Conservation (phyloP, 2,329 filamentous ascomycete species). For the Elsinoe necatrix region DNA sequence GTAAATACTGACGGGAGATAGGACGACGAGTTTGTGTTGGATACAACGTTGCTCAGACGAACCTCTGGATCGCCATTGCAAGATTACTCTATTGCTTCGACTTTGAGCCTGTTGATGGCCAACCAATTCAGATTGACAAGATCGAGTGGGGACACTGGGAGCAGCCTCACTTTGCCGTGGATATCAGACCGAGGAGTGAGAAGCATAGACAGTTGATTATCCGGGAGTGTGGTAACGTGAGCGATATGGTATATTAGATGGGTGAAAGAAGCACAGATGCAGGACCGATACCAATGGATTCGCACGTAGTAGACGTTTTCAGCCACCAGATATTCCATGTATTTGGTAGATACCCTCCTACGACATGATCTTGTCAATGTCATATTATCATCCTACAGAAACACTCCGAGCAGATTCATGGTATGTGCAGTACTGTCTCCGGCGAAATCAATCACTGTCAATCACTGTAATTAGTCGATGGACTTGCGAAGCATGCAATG, state of each 20-base stretch:
- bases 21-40: constrained; percentile 12
- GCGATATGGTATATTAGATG: constrained; percentile 9
- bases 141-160: constrained; percentile 9
- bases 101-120: constrained; percentile 5
- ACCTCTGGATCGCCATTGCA: constrained; percentile 11
- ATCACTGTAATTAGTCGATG: too few species aligned
- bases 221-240: neutral
- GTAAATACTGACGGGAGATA: neutral
- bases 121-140: constrained; percentile 12
- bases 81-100: constrained; percentile 15
- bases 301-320: too few species aligned
- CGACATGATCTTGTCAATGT: too few species aligned
- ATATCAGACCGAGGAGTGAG: constrained; percentile 11
- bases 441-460: too few species aligned
- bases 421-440: too few species aligned
- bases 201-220: constrained; percentile 12
- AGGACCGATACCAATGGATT: neutral
- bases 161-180: constrained; percentile 1
- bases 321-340: too few species aligned
- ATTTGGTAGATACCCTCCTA: too few species aligned
- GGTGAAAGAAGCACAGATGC: neutral
- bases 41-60: constrained; percentile 13
- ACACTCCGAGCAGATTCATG: too few species aligned
- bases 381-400: too few species aligned
- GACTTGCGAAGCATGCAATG: too few species aligned